Percentiles rank a stretch among this genome's conserved stretches.
Evolutionary conservation across 257 asterid species (phyloP).

Genomic region (Solanum pinnatisectum): DNA sequence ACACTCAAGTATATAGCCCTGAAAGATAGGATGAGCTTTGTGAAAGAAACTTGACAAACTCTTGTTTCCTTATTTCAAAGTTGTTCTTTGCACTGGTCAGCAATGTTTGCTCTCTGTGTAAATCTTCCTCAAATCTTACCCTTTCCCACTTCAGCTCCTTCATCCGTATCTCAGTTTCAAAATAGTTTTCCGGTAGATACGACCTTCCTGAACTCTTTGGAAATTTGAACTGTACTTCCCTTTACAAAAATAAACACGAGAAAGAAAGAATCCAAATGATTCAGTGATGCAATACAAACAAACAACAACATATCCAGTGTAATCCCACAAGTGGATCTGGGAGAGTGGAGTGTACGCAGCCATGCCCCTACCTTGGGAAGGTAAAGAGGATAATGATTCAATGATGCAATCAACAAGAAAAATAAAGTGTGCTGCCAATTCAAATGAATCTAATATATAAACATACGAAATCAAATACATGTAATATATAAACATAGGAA

Average conservation of each 20-base stretch:
- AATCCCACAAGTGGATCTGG: neutral
- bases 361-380: neutral
- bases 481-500: neutral
- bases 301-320: neutral
- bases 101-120: slow-evolving; percentile 45
- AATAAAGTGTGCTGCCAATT: neutral
- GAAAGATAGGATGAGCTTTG: slow-evolving; percentile 34
- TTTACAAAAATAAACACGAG: slow-evolving; percentile 22
- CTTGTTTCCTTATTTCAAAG: slow-evolving; percentile 54
- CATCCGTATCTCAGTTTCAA: slow-evolving; percentile 28
- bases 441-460: neutral
- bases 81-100: slow-evolving; percentile 32
- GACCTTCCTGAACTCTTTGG: slow-evolving; percentile 31
- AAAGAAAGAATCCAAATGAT: neutral
- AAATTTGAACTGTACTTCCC: slow-evolving; percentile 44
- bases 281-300: neutral
- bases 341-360: neutral
- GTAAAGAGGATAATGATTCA: neutral
- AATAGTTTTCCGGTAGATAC: slow-evolving; percentile 23
- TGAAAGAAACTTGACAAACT: slow-evolving; percentile 41
- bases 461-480: neutral
- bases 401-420: neutral
- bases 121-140: slow-evolving; percentile 46
- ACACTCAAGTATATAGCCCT: slow-evolving; percentile 32
- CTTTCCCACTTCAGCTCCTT: slow-evolving; percentile 63